Base-by-base conservation (phyloP, 2,329 filamentous ascomycete species). In the Colletotrichum sp. region DNA sequence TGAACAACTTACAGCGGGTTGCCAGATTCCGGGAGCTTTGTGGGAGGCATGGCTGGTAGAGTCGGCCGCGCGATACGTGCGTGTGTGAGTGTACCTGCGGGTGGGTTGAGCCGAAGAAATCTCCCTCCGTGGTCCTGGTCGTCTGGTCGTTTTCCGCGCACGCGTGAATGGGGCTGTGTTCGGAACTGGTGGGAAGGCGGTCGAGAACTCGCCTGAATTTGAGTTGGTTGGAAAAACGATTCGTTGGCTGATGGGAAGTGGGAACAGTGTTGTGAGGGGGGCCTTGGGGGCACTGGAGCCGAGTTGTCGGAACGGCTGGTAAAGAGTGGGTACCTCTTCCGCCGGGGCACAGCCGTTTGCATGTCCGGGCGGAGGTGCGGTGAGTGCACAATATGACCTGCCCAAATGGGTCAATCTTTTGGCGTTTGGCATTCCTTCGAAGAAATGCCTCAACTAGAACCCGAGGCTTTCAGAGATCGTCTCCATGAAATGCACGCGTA, bases 21-120 rank as follows among this genome's bases (percentile, higher is more conserved):
- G 48, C 87, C 87, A 36, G 86, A 88, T 75, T 85, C 85, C 67
- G 87, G 87, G 32, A 88, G 83, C 78, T 87, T 80, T 15, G 87
- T 88, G 13, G 87, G 86, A 78, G 87, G 81, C 87, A 88, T 88
- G 57, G 68, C 32, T 76, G 24, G 65, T 60, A 43, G 28, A 30
- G 36, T 65, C 26, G 63, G 26, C n/a, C 21, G 21, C 21, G 63
- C 34, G 43, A n/a, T 32, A n/a, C 24, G 34, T 16, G 61, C 6
- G 30, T 24, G 60, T 5, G 58, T 63, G 60, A n/a, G 57, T 24
- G 32, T 32, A 30, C 32, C n/a, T 48, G 8, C 16, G 52, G 24
- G 48, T 61, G 30, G 13, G 16, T 69, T 55, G 13, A 28, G 24
- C 55, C 21, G 12, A 3, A 58, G 26, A 28, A 57, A 58, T 58